Evolutionary conservation across 2,329 filamentous ascomycete species (phyloP), one percentile per base, ranked within the genome.

Genomic region (Talaromyces sp.): DNA sequence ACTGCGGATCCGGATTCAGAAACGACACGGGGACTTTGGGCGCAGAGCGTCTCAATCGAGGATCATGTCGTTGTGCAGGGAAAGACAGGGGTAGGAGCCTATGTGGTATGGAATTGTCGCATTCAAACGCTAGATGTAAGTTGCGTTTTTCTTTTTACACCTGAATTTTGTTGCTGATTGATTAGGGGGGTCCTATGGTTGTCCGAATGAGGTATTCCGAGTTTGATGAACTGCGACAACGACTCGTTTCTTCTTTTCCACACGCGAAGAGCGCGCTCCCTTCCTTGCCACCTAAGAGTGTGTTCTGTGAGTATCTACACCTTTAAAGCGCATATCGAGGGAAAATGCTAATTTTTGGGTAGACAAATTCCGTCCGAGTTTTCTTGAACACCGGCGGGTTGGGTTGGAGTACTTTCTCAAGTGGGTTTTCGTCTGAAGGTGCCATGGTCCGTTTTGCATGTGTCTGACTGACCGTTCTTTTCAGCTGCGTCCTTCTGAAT

Each of bases 361-460:
- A 82, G 80, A 80, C 64, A 81, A 81, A 58, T 96, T 97, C 68
- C 82, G 89, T 47, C 86, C 90, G 10, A 84, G 83, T 47, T 97
- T 99, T 70, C 80, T 99, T 16, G 92, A 97, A 72, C 87, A 88
- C 67, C 82, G 94, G 65, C 86, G 90, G 62, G 81, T 85, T 37
- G 93, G 92, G 5, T 77, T 99, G 54, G 87, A 90, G 68, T 96
- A 97, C 70, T 99, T 97, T 70, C 77, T 99, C 49, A 96, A 96
- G 91, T 96, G 77, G 55, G 88, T 79, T 8, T 43, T 27, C 33
- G 22, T 9, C 30, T 14, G 22, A 32, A 17, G 20, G 7, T 32
- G 14, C 8, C 43, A 45, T 49, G 13, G 4, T 1, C 17, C 8
- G 4, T 16, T 29, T 46, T 20, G 37, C 13, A 27, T 14, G 36